Evolutionary conservation across 495 filamentous ascomycete genomes (phyloP).

Genomic region (Jackrogersella minutella): DNA sequence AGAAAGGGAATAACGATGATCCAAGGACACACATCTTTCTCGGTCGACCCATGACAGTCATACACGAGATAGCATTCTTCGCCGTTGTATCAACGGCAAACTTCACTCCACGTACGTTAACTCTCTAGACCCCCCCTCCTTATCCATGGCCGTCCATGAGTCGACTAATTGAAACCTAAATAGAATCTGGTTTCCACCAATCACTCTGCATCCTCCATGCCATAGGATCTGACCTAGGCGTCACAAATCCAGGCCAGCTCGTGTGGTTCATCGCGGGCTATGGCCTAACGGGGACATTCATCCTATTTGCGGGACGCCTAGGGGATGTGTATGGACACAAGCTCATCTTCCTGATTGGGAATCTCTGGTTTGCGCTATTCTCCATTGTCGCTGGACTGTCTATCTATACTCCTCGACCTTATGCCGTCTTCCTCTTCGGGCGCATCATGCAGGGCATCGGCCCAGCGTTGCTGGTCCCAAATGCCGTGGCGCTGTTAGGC

Average conservation of each 20-base stretch:
- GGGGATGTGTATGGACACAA: conserved; percentile 75
- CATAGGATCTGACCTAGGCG: conserved; percentile 57
- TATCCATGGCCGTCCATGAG: not conserved
- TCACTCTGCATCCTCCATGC: conserved; percentile 45
- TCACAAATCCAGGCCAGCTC: conserved; percentile 50
- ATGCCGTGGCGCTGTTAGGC: conserved; percentile 68
- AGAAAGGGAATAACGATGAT: conserved; percentile 20
- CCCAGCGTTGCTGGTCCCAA: conserved; percentile 68
- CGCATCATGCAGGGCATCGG: conserved; percentile 71
- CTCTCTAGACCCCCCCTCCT: not conserved
- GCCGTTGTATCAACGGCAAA: conserved; percentile 43
- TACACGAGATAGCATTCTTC: conserved; percentile 43
- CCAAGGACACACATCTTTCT: conserved; percentile 40
- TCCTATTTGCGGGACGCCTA: conserved; percentile 69
- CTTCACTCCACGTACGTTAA: conserved; percentile 44
- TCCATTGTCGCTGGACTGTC: conserved; percentile 67
- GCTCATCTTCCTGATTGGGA: conserved; percentile 69
- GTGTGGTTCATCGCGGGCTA: conserved; percentile 64
- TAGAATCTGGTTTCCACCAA: conserved; percentile 46
- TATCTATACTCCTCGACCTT: conserved; percentile 46
- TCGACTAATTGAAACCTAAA: not conserved
- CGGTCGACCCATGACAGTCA: conserved; percentile 39
- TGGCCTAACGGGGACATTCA: conserved; percentile 74
- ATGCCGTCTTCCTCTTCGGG: conserved; percentile 64
- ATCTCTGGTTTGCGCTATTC: conserved; percentile 69